phyloP scores from a whole-genome alignment of 164 flowering plant species.

The Macadamia integrifolia region DNA sequence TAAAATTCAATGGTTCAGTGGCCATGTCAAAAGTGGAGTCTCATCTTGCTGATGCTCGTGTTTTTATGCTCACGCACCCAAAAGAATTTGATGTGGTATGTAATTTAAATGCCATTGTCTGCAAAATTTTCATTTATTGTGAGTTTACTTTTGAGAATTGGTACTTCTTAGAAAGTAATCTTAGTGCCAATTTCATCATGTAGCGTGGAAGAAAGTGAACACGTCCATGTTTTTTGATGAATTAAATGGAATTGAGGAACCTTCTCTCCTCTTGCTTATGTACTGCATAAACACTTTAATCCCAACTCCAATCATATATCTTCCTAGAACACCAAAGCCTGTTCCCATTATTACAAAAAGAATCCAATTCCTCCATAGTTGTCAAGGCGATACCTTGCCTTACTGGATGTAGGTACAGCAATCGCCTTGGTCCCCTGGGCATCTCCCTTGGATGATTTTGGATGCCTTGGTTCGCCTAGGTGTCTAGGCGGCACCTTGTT shows the following conservation, averaged over 20 bases:
- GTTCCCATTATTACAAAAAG: too few relatives aligned
- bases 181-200: neutral
- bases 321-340: too few relatives aligned
- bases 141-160: too few relatives aligned
- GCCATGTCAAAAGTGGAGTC: slow-evolving; percentile 85
- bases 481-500: too few relatives aligned
- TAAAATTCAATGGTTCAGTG: slow-evolving; percentile 91
- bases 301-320: too few relatives aligned
- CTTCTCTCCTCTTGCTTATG: neutral
- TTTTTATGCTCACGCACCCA: slow-evolving; percentile 85
- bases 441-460: too few relatives aligned
- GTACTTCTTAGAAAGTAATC: neutral
- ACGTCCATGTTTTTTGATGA: neutral
- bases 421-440: too few relatives aligned
- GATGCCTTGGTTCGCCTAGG: too few relatives aligned
- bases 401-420: too few relatives aligned
- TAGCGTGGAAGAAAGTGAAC: neutral
- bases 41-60: slow-evolving; percentile 88
- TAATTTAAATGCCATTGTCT: neutral
- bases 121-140: too few relatives aligned
- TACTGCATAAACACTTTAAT: neutral
- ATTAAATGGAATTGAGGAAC: neutral
- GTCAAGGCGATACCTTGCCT: too few relatives aligned
- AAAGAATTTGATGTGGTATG: slow-evolving; percentile 98
- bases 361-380: too few relatives aligned